Percentiles rank a stretch among this genome's conserved stretches.
These are phyloP conservation scores for Pyrus hybrid DNA, from an alignment of 331 rosid species.

Conservation along the genomic window DNA sequence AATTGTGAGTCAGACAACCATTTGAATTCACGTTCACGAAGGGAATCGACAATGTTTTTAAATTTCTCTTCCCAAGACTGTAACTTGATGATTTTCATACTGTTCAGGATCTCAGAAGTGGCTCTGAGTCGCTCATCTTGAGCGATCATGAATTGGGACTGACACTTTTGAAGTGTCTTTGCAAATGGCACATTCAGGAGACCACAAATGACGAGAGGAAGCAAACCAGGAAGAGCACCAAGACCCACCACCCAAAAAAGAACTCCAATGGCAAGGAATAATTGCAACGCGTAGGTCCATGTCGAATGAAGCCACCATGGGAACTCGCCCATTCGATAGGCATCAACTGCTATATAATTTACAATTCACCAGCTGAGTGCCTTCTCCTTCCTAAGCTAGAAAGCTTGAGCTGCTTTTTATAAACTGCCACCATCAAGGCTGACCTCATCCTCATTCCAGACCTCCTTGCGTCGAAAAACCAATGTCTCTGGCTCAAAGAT, in stretches of 20 bases:
- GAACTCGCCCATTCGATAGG: slow-evolving; percentile 73
- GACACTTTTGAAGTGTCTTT: slow-evolving; percentile 36
- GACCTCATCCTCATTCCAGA: slow-evolving; percentile 74
- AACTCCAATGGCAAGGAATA: slow-evolving; percentile 32
- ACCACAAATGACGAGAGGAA: slow-evolving; percentile 42
- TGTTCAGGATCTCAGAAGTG: slow-evolving; percentile 66
- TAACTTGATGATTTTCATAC: slow-evolving; percentile 67
- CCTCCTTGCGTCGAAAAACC: slow-evolving; percentile 48
- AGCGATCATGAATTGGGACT: slow-evolving; percentile 34
- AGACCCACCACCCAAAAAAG: slow-evolving; percentile 47
- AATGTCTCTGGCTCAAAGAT: slow-evolving; percentile 53
- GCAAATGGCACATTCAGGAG: slow-evolving; percentile 37
- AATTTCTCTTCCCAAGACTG: slow-evolving; percentile 84
- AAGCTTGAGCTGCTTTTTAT: slow-evolving; percentile 54
- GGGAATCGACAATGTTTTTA: slow-evolving; percentile 32
- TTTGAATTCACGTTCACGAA: slow-evolving; percentile 42
- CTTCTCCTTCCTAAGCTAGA: slow-evolving; percentile 48
- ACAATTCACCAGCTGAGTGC: slow-evolving; percentile 74
- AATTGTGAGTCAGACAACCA: slow-evolving; percentile 46
- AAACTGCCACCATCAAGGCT: slow-evolving; percentile 72
- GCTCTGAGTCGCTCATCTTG: slow-evolving; percentile 40
- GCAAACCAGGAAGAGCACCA: slow-evolving; percentile 64
- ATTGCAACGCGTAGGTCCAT: slow-evolving; percentile 37
- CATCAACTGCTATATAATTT: slow-evolving; percentile 69
- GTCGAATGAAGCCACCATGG: slow-evolving; percentile 70